phyloP scores from a whole-genome alignment of 495 filamentous ascomycete species.

The Monascus purpureus region DNA sequence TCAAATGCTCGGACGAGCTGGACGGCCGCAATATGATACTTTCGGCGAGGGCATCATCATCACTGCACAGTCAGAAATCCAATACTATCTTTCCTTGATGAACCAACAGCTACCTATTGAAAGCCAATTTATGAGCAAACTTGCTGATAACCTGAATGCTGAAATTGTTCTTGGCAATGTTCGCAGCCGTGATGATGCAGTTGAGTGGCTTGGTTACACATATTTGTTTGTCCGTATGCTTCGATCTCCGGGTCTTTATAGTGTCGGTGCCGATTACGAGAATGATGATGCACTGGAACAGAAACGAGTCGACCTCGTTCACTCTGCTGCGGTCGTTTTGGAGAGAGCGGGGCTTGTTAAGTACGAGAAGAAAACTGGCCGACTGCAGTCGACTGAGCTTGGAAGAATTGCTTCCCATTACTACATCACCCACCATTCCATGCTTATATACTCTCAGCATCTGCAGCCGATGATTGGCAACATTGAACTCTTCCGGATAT shows the following conservation, averaged over 20 bases:
- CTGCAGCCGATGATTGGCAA: constrained; percentile 83
- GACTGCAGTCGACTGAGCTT: constrained; percentile 81
- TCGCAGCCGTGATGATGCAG: constrained; percentile 83
- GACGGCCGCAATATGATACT: constrained; percentile 91
- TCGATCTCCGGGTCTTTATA: constrained; percentile 87
- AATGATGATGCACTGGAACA: constrained; percentile 85
- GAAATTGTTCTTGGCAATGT: constrained; percentile 94
- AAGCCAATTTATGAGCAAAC: constrained; percentile 82
- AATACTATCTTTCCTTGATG: constrained; percentile 90
- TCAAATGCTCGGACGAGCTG: constrained; percentile 96
- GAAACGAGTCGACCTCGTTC: constrained; percentile 89
- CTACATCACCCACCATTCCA: constrained; percentile 92
- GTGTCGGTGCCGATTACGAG: constrained; percentile 89
- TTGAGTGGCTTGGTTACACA: constrained; percentile 97
- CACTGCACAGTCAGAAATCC: constrained; percentile 84
- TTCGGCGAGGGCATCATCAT: constrained; percentile 99
- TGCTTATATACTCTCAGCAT: constrained; percentile 91
- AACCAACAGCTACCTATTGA: constrained; percentile 98
- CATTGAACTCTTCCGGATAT: constrained; percentile 95
- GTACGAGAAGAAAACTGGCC: constrained; percentile 89
- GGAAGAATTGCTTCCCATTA: constrained; percentile 94
- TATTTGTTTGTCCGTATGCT: constrained; percentile 98
- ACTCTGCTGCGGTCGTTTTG: constrained; percentile 79
- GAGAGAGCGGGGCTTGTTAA: constrained; percentile 82
- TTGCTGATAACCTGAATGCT: constrained; percentile 94